Base-by-base conservation (phyloP, 257 asterid genomes). In the Fraxinus americana region DNA sequence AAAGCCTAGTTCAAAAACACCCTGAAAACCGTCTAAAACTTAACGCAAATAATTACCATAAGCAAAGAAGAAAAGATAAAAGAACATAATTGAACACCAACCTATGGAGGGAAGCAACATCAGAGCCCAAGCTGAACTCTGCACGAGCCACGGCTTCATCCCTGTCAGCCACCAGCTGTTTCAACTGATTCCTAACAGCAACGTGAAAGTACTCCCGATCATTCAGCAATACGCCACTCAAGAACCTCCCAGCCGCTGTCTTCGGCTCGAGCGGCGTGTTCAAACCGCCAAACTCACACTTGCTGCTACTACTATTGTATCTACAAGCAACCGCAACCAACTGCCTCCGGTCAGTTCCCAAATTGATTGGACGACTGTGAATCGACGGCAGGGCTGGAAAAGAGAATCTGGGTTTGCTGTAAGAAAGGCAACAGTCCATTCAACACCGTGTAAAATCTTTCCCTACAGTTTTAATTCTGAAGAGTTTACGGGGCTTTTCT, bases 21-120 rank as follows among this genome's bases (percentile, higher is more conserved):
- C 29, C 67, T 61, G 32, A n/a, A 7, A 59, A 59, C n/a, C 32
- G 13, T 59, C 5, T 61, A 21, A 17, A n/a, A 16, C 4, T 38
- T 7, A 38, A 23, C 2, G 21, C 29, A 61, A 61, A 2, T 2
- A 21, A 21, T n/a, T 21, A 10, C 34, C 38, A 65, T 35, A 66
- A 71, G 1, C 14, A 67, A 50, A 39, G 19, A 32, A 19, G 1
- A 54, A n/a, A 54, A 19, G 65, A n/a, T n/a, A 52, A 17, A 52
- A 17, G 0, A 54, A n/a, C 5, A 0, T n/a, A 4, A 63, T 11
- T 25, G 19, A 63, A 63, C 48, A 83, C 87, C 67, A 70, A 95
- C 99, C 97, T 91, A 77, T 90, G 93, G 70, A 96, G 97, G 80
- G 83, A 83, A 73, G 95, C 94, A 84, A 90, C 94, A 78, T 83